Evolutionary conservation across 2,329 filamentous ascomycete genomes (phyloP).

Genomic region (Colletotrichum incanum): DNA sequence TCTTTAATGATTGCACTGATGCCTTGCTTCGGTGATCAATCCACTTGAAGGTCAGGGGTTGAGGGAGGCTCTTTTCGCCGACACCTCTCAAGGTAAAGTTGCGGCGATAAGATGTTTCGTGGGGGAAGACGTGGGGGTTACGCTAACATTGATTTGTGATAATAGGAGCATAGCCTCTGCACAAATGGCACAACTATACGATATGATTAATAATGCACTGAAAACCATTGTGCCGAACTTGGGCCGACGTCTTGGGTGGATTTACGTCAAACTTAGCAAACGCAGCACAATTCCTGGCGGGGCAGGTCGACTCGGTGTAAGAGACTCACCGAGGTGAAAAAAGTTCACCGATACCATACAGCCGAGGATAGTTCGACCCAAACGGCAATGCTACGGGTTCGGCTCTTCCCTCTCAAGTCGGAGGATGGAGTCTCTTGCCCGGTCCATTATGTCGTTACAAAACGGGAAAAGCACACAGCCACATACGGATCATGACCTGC

Average conservation of each 20-base stretch:
- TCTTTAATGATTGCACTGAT: neutral
- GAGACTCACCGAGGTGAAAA: slow-evolving; percentile 11
- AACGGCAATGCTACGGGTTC: slow-evolving; percentile 6
- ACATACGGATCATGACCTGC: neutral
- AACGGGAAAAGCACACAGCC: neutral
- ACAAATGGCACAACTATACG: slow-evolving; percentile 23
- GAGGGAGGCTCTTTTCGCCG: neutral
- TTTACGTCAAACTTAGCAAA: slow-evolving; percentile 28
- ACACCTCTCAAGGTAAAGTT: slow-evolving; percentile 7
- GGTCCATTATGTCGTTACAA: neutral
- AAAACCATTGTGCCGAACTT: neutral
- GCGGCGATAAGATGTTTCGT: slow-evolving; percentile 9
- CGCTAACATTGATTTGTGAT: neutral
- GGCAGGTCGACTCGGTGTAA: slow-evolving; percentile 3
- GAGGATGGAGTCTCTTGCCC: neutral
- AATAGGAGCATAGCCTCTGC: neutral
- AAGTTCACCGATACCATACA: slow-evolving; percentile 9
- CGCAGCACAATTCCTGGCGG: neutral
- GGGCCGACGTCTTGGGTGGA: neutral
- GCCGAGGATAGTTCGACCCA: neutral
- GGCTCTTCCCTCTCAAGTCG: neutral
- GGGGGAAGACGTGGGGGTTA: slow-evolving; percentile 25
- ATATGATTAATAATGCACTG: slow-evolving; percentile 3
- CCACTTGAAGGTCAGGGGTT: neutral
- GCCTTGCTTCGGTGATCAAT: slow-evolving; percentile 9